Evolutionary conservation across 2,329 filamentous ascomycete genomes (phyloP), one percentile per base, ranked within the genome.

Genomic region (Beauveria varroae): DNA sequence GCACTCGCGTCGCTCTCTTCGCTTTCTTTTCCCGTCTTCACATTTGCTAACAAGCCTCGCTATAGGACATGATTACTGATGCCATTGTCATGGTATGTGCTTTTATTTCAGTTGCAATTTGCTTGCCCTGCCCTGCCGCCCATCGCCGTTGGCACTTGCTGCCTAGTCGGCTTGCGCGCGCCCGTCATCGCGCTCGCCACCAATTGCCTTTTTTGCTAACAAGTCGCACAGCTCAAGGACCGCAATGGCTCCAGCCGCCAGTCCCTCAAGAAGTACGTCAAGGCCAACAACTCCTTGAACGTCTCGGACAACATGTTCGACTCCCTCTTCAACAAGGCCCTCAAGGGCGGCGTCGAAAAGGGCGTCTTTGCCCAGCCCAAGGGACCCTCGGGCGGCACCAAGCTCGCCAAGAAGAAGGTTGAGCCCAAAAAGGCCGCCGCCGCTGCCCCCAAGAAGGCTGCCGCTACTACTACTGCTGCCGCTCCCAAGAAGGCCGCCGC

Each of bases 311-410:
- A 79, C 70, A 85, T 85, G 82, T 86, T 86, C 76, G 83, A 82
- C 71, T 83, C 82, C 64, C 87, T 92, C 70, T 91, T 96, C 85
- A 95, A 95, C 86, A 89, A 88, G 76, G 90, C 91, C 59, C 81
- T 96, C 73, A 86, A 88, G 78, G 78, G 81, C 63, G 92, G 92
- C 75, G 91, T 93, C 69, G 90, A 96, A 71, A 92, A 89, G 82
- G 90, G 90, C 65, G 83, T 90, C 70, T 96, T 96, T 73, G 83
- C 87, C 72, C 91, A 93, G 75, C 93, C 92, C 71, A 96, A 96
- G 86, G 92, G 91, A 70, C 83, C 91, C 63, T 96, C 92, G 65
- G 92, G 92, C 64, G 89, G 91, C 67, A 91, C 95, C 77, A 96
- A 96, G 88, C 87, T 96, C 63, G 89, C 88, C 63, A 93, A 93